Base-by-base conservation (phyloP, 345 rosid genomes). In the Conringia planisiliqua region DNA sequence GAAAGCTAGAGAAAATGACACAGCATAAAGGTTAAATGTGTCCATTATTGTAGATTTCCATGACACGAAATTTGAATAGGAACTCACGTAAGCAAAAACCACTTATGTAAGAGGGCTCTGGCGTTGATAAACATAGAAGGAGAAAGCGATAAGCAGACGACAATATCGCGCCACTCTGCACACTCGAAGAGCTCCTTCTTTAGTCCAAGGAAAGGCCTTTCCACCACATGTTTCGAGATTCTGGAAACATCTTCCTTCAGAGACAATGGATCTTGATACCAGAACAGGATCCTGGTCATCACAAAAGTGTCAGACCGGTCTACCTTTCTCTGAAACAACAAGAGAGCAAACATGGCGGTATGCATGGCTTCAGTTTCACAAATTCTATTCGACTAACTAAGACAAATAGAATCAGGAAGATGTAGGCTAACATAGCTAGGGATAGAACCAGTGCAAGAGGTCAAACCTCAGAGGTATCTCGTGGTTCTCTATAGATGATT, bases 11-110 rank as follows among this genome's bases (percentile, higher is more conserved):
- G 33, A 51, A 51, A 4, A 40, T 33, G 20, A 55, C 14, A 10
- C 10, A 61, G 20, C 10, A 26, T 13, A 12, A 17, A 16, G 20
- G 33, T 14, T n/a, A 16, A 12, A 47, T 38, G 14, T 7, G 6
- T 44, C 7, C 17, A 63, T 1, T 22, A 48, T 46, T 24, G 62
- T 51, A 71, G 29, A 5, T 32, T 30, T 32, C 35, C 35, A 32
- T 32, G 35, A 6, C 35, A 32, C 8, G 35, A 32, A 1, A 32
- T 32, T 32, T 32, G 8, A 7, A 11, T 50, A 39, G 56, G 66
- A 70, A 88, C 94, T 87, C 76, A 90, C 96, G 92, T 82, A 46
- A 77, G 82, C 67, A 92, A 68, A 81, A 92, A 74, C 94, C 96
- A 92, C 35, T 79, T 82, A 72, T 90, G 96, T 50, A 92, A 80